phyloP scores from a whole-genome alignment of 495 filamentous ascomycete genomes.

The Bacidia rubella region DNA sequence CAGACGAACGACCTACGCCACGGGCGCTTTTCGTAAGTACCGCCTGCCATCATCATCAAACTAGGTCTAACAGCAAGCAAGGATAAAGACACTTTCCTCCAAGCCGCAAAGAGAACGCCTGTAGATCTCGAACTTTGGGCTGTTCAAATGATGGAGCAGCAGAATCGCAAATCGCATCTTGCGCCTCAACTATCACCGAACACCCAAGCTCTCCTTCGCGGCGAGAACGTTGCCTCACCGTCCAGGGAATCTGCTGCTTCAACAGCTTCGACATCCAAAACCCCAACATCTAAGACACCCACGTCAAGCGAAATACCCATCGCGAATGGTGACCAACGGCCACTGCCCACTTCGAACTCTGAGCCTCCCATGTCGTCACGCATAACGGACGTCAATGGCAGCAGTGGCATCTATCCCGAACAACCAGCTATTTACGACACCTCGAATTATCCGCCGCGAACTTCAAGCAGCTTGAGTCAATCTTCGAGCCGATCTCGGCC shows the following conservation, averaged over 20 bases:
- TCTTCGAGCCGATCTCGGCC: constrained; percentile 28
- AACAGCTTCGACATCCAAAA: constrained; percentile 29
- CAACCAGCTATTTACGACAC: constrained; percentile 13
- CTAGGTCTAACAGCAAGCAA: constrained; percentile 25
- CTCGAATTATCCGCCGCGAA: constrained; percentile 21
- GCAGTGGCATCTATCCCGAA: constrained; percentile 11
- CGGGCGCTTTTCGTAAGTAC: constrained; percentile 55
- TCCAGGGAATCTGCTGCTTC: constrained; percentile 26
- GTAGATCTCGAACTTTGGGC: constrained; percentile 87
- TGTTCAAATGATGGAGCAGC: constrained; percentile 72
- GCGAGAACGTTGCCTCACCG: constrained; percentile 24
- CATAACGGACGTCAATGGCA: constrained; percentile 15
- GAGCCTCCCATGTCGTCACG: constrained; percentile 5
- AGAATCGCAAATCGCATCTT: constrained; percentile 86
- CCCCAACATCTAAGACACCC: constrained; percentile 48
- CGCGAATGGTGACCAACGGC: constrained; percentile 34
- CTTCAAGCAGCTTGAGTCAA: constrained; percentile 19
- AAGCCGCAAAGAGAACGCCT: constrained; percentile 85
- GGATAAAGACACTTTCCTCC: constrained; percentile 86
- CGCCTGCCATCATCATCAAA: neutral
- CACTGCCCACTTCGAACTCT: constrained; percentile 5
- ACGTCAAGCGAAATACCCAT: constrained; percentile 56
- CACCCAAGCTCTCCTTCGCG: constrained; percentile 41
- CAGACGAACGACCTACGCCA: constrained; percentile 78
- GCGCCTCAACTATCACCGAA: constrained; percentile 49